A percentile compares a stretch with the other conserved stretches of the same genome.
Evolutionary conservation across 768 basidiomycete species (phyloP).

Genomic region (Pulveroboletus sp.): DNA sequence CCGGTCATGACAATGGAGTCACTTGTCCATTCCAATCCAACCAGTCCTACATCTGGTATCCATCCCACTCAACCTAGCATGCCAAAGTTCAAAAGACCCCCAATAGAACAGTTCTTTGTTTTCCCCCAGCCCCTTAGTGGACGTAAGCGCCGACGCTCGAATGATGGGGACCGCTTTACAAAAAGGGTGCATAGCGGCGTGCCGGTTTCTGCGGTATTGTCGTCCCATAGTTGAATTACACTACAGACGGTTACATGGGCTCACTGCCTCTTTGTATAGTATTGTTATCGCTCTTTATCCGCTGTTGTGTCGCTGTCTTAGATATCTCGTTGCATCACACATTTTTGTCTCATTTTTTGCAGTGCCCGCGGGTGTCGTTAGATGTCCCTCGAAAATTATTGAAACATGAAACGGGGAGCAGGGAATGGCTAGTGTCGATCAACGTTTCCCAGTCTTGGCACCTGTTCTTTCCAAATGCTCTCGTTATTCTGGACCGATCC

Average conservation of each 20-base stretch:
- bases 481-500: no score
- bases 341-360: neutral
- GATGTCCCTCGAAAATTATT: no score
- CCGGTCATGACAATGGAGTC: constrained; percentile 57
- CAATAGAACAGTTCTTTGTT: constrained; percentile 37
- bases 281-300: constrained; percentile 24
- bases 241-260: constrained; percentile 1
- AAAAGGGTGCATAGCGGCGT: constrained; percentile 20
- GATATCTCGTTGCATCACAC: neutral
- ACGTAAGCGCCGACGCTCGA: constrained; percentile 30
- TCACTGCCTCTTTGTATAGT: constrained; percentile 22
- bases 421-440: no score
- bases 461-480: no score
- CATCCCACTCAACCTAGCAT: constrained; percentile 11
- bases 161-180: constrained; percentile 21
- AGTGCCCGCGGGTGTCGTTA: no score
- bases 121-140: constrained; percentile 12
- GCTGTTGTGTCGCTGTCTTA: neutral
- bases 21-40: constrained; percentile 65
- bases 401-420: no score
- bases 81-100: constrained; percentile 27
- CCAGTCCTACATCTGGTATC: constrained; percentile 45
- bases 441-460: no score
- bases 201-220: constrained; percentile 6
- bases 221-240: constrained; percentile 14